Percentiles rank a stretch among this genome's conserved stretches.
Conservation (phyloP, 148 eudicot species). For the Camellia sinensis region DNA sequence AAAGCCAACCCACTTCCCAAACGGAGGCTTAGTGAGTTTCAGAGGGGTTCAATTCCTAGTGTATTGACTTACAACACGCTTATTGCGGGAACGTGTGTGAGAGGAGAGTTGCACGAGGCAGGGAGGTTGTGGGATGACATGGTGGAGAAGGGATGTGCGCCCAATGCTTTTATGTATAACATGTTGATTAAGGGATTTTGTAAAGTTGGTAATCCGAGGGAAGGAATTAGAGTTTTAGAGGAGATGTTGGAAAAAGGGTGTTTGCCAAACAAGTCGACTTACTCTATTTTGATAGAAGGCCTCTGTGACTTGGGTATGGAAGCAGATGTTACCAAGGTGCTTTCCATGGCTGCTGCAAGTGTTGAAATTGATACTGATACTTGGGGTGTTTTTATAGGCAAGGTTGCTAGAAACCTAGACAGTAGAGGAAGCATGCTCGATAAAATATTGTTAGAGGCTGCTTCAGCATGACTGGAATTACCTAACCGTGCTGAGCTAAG, state of each 20-base stretch:
- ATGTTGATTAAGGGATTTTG: conserved; percentile 81
- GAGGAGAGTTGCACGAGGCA: conserved; percentile 75
- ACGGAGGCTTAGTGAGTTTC: conserved; percentile 80
- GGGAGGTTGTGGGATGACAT: conserved; percentile 84
- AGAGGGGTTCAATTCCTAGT: conserved; percentile 65
- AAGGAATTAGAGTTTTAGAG: conserved; percentile 61
- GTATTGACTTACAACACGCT: conserved; percentile 69
- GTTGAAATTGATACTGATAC: conserved; percentile 41
- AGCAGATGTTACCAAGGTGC: conserved; percentile 40
- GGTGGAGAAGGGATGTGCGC: conserved; percentile 65
- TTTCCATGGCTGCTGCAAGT: conserved; percentile 30
- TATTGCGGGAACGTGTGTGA: conserved; percentile 81
- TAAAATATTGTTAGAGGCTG: conserved; percentile 16
- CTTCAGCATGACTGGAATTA: background rate
- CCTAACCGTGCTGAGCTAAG: too few relatives aligned
- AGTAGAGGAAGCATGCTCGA: conserved; percentile 27
- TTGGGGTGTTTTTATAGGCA: conserved; percentile 46
- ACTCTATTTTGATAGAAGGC: conserved; percentile 53
- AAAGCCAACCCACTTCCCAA: too few relatives aligned
- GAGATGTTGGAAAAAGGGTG: conserved; percentile 73
- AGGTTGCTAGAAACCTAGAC: conserved; percentile 31
- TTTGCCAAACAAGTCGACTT: conserved; percentile 61
- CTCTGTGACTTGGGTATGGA: conserved; percentile 41
- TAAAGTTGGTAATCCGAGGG: conserved; percentile 63
- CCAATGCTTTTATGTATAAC: conserved; percentile 73